These are phyloP conservation scores for Phytophthora colocasiae DNA, from an alignment of 352 stramenopile species.

Conservation along the genomic window DNA sequence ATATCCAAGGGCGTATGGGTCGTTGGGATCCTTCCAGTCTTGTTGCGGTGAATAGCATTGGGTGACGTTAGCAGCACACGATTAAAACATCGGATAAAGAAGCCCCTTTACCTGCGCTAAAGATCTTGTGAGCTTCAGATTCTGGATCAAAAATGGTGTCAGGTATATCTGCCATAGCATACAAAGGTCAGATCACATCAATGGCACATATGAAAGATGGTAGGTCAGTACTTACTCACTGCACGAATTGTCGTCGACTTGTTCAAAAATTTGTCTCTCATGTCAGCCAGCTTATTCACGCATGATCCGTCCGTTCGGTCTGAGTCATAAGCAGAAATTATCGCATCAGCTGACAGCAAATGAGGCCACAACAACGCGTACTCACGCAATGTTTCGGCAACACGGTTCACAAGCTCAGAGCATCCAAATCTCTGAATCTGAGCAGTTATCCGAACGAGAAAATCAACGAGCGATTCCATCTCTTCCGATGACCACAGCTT, in stretches of 20 bases:
- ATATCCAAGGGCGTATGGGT: slow-evolving; percentile 62
- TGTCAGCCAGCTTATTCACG: slow-evolving; percentile 68
- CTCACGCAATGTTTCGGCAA: slow-evolving; percentile 48
- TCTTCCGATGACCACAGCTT: slow-evolving; percentile 70
- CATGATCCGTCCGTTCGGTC: slow-evolving; percentile 62
- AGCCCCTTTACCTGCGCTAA: slow-evolving; percentile 53
- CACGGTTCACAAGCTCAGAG: slow-evolving; percentile 43
- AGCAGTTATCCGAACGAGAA: slow-evolving; percentile 65
- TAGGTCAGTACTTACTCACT: slow-evolving; percentile 47
- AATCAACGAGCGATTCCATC: slow-evolving; percentile 59
- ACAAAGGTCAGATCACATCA: slow-evolving; percentile 18
- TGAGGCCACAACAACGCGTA: background rate
- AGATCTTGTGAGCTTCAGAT: slow-evolving; percentile 74
- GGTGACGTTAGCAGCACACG: no score
- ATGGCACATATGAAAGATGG: background rate
- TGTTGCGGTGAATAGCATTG: background rate
- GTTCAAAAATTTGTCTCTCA: slow-evolving; percentile 55
- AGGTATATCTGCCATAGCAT: slow-evolving; percentile 54
- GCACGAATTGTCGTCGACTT: slow-evolving; percentile 46
- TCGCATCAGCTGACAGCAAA: slow-evolving; percentile 2
- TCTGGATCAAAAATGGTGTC: slow-evolving; percentile 58
- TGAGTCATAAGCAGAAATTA: slow-evolving; percentile 10
- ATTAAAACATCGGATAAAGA: background rate
- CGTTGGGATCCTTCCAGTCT: slow-evolving; percentile 66
- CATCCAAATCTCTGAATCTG: slow-evolving; percentile 62